These are phyloP conservation scores for Tolypocladium pustulatum DNA, from an alignment of 2,329 filamentous ascomycete species.

Conservation along the genomic window DNA sequence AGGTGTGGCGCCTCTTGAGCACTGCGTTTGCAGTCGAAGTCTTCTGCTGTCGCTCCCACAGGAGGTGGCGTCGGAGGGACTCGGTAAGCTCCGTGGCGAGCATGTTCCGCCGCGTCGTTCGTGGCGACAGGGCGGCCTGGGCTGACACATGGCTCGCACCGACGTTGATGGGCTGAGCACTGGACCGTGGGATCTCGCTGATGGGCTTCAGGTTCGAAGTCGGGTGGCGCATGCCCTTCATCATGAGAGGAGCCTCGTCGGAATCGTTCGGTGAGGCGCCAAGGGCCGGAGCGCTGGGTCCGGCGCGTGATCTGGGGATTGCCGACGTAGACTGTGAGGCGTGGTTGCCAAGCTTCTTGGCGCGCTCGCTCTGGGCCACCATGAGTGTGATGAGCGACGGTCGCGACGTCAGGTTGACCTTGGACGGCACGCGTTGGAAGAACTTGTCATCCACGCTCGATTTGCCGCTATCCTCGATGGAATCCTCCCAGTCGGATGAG, in stretches of 20 bases:
- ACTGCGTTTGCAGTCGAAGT: conserved; percentile 80
- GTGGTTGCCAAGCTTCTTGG: conserved; percentile 56
- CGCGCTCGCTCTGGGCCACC: conserved; percentile 68
- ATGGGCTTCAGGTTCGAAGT: conserved; percentile 36
- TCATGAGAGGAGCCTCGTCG: conserved; percentile 51
- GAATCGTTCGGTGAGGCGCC: conserved; percentile 46
- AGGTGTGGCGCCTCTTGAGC: conserved; percentile 80
- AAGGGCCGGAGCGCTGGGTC: conserved; percentile 31
- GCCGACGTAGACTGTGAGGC: conserved; percentile 59
- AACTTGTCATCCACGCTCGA: conserved; percentile 73
- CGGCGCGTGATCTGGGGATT: conserved; percentile 51
- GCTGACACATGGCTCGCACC: conserved; percentile 54
- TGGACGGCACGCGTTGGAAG: conserved; percentile 88
- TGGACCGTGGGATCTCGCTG: conserved; percentile 54
- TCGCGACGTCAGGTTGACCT: conserved; percentile 71
- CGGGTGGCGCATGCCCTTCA: conserved; percentile 46
- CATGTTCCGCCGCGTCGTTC: conserved; percentile 92
- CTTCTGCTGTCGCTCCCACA: conserved; percentile 95
- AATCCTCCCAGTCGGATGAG: conserved; percentile 51
- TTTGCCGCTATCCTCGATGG: conserved; percentile 70
- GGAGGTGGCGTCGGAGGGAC: conserved; percentile 78
- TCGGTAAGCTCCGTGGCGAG: conserved; percentile 88
- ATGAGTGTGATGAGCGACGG: conserved; percentile 84
- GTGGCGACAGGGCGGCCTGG: conserved; percentile 73
- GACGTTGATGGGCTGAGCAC: conserved; percentile 67